Conservation (phyloP, 1,284 basidiomycete genomes). For the Ganoderma meredithae region DNA sequence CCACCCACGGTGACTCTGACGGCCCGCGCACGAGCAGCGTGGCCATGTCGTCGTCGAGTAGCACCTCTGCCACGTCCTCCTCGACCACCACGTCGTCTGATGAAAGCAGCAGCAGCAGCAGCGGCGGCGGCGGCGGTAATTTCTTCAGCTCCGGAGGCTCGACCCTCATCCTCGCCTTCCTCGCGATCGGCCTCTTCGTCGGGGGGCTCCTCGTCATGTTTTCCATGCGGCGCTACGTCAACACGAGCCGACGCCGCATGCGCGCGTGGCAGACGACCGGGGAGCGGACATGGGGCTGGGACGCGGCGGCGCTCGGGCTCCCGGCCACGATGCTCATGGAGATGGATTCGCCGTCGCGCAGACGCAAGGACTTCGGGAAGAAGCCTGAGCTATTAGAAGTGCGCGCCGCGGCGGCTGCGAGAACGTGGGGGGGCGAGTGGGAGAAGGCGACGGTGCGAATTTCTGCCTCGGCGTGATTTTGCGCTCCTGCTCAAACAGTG, state of each 20-base stretch:
- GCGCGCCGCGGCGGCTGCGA: conserved; percentile 4
- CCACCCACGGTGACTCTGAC: not conserved
- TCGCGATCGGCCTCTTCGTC: conserved; percentile 39
- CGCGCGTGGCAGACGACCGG: conserved; percentile 13
- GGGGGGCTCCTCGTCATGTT: conserved; percentile 39
- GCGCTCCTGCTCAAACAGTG: not conserved
- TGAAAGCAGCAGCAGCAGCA: not conserved
- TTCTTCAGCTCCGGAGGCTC: conserved; percentile 36
- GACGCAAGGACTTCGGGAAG: conserved; percentile 25
- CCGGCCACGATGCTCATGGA: conserved; percentile 11
- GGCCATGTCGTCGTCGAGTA: conserved; percentile 19
- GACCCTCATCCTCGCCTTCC: conserved; percentile 41
- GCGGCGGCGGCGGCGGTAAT: not conserved
- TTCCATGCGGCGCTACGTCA: conserved; percentile 35
- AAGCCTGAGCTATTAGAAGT: conserved; percentile 38
- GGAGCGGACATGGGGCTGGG: conserved; percentile 18
- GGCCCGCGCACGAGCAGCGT: not conserved
- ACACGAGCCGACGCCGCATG: conserved; percentile 21
- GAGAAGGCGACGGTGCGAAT: conserved; percentile 32
- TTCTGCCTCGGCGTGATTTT: not conserved
- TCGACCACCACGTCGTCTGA: conserved; percentile 9
- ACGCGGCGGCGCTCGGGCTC: conserved; percentile 11
- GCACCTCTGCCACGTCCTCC: conserved; percentile 15
- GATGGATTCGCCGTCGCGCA: conserved; percentile 12
- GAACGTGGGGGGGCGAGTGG: conserved; percentile 23